Base-by-base conservation (phyloP, 768 basidiomycete species). In the Russula dissimulans region DNA sequence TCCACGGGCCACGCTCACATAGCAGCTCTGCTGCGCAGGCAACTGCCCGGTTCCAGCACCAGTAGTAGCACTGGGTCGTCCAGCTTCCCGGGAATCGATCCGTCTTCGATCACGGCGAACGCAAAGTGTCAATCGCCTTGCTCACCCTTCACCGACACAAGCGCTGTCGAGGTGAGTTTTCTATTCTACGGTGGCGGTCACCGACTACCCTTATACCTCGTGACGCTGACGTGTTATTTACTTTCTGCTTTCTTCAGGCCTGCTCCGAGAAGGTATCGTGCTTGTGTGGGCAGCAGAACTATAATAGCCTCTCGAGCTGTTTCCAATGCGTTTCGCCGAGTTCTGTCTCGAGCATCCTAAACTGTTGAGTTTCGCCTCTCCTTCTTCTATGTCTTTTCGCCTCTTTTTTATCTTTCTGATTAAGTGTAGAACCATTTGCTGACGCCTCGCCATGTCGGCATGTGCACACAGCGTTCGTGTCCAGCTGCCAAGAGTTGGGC, bases 281-380 rank as follows among this genome's bases (percentile, higher is more conserved):
- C 50, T 55, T 50, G 14, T 61, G 60, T 38, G 52, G 49, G 12
- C 56, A 61, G 32, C 38, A 18, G 4, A 61, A 57, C 18, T 51
- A 17, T 32, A 44, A 32, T 34, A 29, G 26, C 3, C 50, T 57
- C 18, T 38, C 34, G 18, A 5, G 11, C 2, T 61, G 60, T 31
- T 18, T 61, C 7, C 46, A 46, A 26, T 61, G 55, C 22, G 32
- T 61, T 14, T 7, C 34, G n/a, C 15, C 55, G 43, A 17, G n/a
- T 10, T 0, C 22, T 26, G 22, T 9, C 11, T 17, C 41, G 3
- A 11, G 29, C 5, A 49, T 26, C 18, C 3, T 32, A 9, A 22
- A 5, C 11, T 8, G 60, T 61, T 49, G 36, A 55, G 54, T 55
- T 29, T 5, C 14, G 9, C 38, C 32, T 41, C 29, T 22, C 4